These are phyloP conservation scores for Wallacemonas sp. DNA, from an alignment of 208 protist genomes.

Conservation along the genomic window DNA sequence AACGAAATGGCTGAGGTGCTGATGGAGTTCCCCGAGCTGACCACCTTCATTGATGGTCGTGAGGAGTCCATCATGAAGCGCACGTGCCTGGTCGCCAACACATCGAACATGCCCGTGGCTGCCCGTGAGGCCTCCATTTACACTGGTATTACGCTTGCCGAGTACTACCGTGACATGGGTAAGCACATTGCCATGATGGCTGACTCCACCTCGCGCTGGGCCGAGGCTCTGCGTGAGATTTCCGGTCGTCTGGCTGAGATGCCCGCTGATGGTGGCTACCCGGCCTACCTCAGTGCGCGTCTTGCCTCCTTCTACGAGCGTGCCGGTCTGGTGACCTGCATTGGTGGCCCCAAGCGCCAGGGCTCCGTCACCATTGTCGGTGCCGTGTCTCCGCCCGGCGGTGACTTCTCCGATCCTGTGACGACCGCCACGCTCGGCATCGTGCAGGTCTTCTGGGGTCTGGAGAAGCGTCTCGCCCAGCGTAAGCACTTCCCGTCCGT, in stretches of 20 bases:
- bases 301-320: slow-evolving; percentile 99
- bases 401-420: slow-evolving; percentile 99
- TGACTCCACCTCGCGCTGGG: slow-evolving; percentile 99
- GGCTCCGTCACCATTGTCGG: slow-evolving; percentile 99
- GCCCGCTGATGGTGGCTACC: slow-evolving; percentile 99
- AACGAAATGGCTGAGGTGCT: slow-evolving; percentile 99
- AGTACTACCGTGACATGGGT: slow-evolving; percentile 99
- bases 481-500: slow-evolving; percentile 99
- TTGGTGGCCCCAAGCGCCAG: slow-evolving; percentile 94
- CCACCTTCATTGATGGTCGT: slow-evolving; percentile 93
- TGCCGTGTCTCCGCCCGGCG: slow-evolving; percentile 99
- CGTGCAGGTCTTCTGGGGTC: slow-evolving; percentile 99
- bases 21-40: slow-evolving; percentile 99
- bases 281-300: slow-evolving; percentile 99
- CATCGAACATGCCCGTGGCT: slow-evolving; percentile 99
- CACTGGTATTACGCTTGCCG: slow-evolving; percentile 99
- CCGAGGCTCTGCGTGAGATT: slow-evolving; percentile 99
- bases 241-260: slow-evolving; percentile 99
- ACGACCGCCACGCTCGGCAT: slow-evolving; percentile 99
- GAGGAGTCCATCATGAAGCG: slow-evolving; percentile 99
- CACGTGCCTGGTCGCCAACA: slow-evolving; percentile 99
- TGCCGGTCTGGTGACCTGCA: slow-evolving; percentile 93
- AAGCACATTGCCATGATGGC: slow-evolving; percentile 99
- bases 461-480: slow-evolving; percentile 99
- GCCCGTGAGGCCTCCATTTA: slow-evolving; percentile 99